Evolutionary conservation across 2,329 filamentous ascomycete genomes (phyloP).

Genomic region (Colletotrichum coccodes): DNA sequence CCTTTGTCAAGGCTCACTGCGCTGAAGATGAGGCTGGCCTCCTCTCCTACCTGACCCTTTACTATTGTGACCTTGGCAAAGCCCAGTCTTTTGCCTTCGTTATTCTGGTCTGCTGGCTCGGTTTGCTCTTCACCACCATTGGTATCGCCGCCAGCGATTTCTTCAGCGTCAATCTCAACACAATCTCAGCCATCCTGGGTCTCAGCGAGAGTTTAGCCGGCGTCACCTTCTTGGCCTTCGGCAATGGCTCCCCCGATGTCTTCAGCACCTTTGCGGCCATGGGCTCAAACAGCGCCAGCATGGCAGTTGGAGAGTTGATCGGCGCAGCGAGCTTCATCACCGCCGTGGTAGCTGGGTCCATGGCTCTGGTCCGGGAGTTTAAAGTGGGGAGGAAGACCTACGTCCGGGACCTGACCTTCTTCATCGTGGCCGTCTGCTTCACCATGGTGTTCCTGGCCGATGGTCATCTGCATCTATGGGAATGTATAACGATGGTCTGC

Average conservation of each 20-base stretch:
- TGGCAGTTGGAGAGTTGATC: constrained; percentile 94
- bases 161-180: constrained; percentile 96
- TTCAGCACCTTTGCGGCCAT: constrained; percentile 99
- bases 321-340: constrained; percentile 97
- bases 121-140: constrained; percentile 92
- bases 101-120: constrained; percentile 84
- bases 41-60: constrained; percentile 87
- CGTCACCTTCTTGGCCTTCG: constrained; percentile 95
- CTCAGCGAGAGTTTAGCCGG: constrained; percentile 97
- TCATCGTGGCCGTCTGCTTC: constrained; percentile 86
- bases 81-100: constrained; percentile 82
- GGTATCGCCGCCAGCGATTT: constrained; percentile 98
- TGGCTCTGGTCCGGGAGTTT: constrained; percentile 97
- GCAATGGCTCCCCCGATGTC: constrained; percentile 97
- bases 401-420: constrained; percentile 91
- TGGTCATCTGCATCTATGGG: constrained; percentile 86
- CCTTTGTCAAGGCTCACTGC: constrained; percentile 85
- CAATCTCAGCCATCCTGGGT: constrained; percentile 87
- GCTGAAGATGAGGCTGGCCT: constrained; percentile 90
- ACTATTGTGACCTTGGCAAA: constrained; percentile 82
- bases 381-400: constrained; percentile 91
- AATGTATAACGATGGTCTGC: constrained; percentile 88
- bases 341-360: constrained; percentile 93
- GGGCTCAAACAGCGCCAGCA: constrained; percentile 94
- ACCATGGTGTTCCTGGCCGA: constrained; percentile 90